Evolutionary conservation across 1,284 basidiomycete genomes (phyloP), one percentile per base, ranked within the genome.

Genomic region (Cryptococcus depauperatus): DNA sequence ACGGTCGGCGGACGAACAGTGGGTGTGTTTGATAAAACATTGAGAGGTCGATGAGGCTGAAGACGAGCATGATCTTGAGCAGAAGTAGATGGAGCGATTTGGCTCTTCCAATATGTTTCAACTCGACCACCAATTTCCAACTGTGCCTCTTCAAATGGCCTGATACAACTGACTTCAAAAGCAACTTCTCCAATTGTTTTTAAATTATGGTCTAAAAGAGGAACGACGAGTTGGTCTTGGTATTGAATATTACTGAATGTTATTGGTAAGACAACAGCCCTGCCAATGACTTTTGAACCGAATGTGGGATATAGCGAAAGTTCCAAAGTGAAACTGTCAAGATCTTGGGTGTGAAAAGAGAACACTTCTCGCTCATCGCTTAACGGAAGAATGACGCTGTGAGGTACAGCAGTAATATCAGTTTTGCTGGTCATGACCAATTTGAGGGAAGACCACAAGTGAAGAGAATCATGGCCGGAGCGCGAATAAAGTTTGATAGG

Each of bases 221-320:
- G 91, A 6, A 89, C 73, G 13, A 80, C 79, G 56, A 85, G 83
- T 18, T 65, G 53, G 59, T 71, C 57, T 57, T 73, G 60, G 54
- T 79, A 78, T 37, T 76, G 74, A 16, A 81, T 74, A 43, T 78
- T 72, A 35, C 72, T 65, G 60, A 93, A 86, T 40, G 85, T 76
- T 2, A 80, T 80, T 3, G 92, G 83, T 26, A 92, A 75, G 21
- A 89, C 85, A 35, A 92, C 82, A 14, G 90, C 92, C 53, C 92
- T 82, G 23, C 93, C 95, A 52, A 99, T 89, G 28, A 92, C 88
- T 71, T 91, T 93, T 26, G 89, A 92, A n/a, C 95, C 95, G 69
- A 98, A 98, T 51, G 89, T 96, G 7, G 95, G 95, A 73, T 93
- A 96, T 22, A 98, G 75, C 32, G 93, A 96, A 65, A 97, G 88